A percentile compares a stretch with the other conserved stretches of the same genome.
Evolutionary conservation across 73 alveolate genomes (phyloP).

Genomic region (Halteria grandinella): DNA sequence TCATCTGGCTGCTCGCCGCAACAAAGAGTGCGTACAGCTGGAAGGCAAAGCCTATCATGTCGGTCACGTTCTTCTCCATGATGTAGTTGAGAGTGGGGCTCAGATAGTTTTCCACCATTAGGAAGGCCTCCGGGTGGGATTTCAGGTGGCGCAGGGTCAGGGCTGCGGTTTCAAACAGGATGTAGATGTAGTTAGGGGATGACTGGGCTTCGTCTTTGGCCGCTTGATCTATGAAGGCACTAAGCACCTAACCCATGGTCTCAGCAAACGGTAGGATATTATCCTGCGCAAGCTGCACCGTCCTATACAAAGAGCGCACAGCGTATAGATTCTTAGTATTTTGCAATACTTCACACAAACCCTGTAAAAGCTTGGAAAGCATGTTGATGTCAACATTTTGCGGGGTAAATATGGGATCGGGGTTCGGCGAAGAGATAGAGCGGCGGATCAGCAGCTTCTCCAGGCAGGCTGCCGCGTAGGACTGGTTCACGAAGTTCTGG

Average conservation of each 20-base stretch:
- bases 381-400: constrained; percentile 14
- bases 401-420: constrained; percentile 22
- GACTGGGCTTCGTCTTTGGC: constrained; percentile 33
- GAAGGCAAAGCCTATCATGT: constrained; percentile 47
- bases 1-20: not conserved
- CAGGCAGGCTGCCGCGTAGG: constrained; percentile 62
- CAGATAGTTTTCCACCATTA: not conserved
- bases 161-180: constrained; percentile 40
- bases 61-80: constrained; percentile 9
- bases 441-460: constrained; percentile 43
- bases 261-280: constrained; percentile 20
- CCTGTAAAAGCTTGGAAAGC: constrained; percentile 2
- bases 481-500: constrained; percentile 11
- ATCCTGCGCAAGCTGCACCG: constrained; percentile 8
- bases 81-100: not conserved
- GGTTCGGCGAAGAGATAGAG: not conserved
- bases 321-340: constrained; percentile 27
- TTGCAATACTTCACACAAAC: constrained; percentile 26
- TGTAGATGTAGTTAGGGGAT: constrained; percentile 29
- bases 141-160: constrained; percentile 11
- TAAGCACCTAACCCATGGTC: not conserved
- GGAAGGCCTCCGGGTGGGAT: not conserved
- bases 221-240: constrained; percentile 7
- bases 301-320: constrained; percentile 32
- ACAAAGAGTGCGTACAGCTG: constrained; percentile 33